Evolutionary conservation across 257 asterid species (phyloP).

Genomic region (Echium plantagineum): DNA sequence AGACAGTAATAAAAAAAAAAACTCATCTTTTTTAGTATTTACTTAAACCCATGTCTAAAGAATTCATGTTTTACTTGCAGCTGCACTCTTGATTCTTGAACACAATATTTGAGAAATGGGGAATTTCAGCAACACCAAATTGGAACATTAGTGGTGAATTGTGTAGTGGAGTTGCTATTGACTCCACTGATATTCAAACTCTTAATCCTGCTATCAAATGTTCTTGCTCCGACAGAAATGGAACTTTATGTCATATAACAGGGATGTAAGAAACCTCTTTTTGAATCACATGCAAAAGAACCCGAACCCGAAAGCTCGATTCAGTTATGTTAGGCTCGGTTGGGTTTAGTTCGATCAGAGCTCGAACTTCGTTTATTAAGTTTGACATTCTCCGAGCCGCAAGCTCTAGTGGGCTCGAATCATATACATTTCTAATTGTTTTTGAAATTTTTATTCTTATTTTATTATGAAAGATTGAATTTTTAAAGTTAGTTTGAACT

Average conservation of each 20-base stretch:
- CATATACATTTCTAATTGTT: too few species aligned
- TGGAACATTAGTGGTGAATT: constrained; percentile 66
- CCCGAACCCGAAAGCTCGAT: too few species aligned
- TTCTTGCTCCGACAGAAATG: constrained; percentile 34
- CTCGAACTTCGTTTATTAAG: too few species aligned
- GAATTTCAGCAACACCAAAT: constrained; percentile 13
- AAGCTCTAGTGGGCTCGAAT: too few species aligned
- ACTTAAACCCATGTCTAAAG: background rate
- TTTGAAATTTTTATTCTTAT: too few species aligned
- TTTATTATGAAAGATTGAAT: too few species aligned
- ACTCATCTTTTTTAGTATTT: too few species aligned
- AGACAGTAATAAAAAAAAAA: too few species aligned
- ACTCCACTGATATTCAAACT: constrained; percentile 2
- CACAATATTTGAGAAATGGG: constrained; percentile 35
- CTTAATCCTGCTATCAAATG: constrained; percentile 53
- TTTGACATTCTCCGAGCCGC: too few species aligned
- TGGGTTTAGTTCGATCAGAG: too few species aligned
- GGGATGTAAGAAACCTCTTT: constrained; percentile 10
- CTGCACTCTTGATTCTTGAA: constrained; percentile 32
- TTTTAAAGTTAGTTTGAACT: too few species aligned
- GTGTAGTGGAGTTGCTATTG: constrained; percentile 53
- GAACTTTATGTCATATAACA: constrained; percentile 24
- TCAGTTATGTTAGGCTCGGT: too few species aligned
- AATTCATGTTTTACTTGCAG: constrained; percentile 20
- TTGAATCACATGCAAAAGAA: background rate